Evolutionary conservation across 345 rosid species (phyloP), one percentile per base, ranked within the genome.

Genomic region (Citrus trifoliata): DNA sequence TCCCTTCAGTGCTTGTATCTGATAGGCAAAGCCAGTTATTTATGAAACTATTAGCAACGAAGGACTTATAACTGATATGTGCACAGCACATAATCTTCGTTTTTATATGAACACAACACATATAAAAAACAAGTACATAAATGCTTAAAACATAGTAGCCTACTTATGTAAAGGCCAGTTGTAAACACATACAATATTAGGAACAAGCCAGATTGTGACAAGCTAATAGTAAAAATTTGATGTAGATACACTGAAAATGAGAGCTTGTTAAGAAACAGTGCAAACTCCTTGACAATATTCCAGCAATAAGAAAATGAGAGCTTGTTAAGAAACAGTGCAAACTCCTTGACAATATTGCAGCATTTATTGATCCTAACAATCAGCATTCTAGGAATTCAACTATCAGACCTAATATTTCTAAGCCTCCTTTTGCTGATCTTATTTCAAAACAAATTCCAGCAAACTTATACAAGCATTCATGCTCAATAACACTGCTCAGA

Each of bases 1-100:
- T 82, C 80, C 88, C 83, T 88, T 89, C 77, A 96, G 86, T 74
- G 89, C 93, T 86, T 94, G 94, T 65, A 95, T 93, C 99, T 95
- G 92, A 83, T 2, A 61, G 33, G 28, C 5, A 37, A 80, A 72
- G 60, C 69, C 74, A 79, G 67, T 42, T 30, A 30, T 48, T 35
- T 22, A 33, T 35, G 35, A 56, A 59, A 14, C 37, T 16, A 71
- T 21, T 53, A 73, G 24, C 24, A 8, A 5, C 16, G 12, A 38
- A 42, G 27, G 27, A 64, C 22, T 56, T 64, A 53, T 37, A 53
- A 24, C 8, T 19, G 28, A 37, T 21, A 68, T 14, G 35, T 4
- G 12, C 38, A 62, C 10, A 40, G 62, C 2, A 61, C 8, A 21
- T 38, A 40, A 24, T 25, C 10, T 38, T 68, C 1, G 0, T 68